Base-by-base conservation (phyloP, 768 basidiomycete genomes). In the Royoungia palumana region DNA sequence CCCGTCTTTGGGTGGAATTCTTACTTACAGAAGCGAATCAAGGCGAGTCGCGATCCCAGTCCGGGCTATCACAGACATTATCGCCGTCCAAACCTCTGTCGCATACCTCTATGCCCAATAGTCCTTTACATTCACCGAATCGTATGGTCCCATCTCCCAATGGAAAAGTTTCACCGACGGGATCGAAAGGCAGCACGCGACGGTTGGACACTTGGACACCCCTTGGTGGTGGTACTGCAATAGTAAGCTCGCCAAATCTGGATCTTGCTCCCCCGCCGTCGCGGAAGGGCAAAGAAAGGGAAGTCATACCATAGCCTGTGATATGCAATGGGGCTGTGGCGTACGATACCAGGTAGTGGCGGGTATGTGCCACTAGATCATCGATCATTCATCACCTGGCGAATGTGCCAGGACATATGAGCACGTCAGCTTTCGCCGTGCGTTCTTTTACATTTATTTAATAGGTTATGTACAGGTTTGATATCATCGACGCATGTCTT, bases 1-100 rank as follows among this genome's bases (percentile, higher is more conserved):
- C 92, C 34, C 89, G 94, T 40, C 79, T 97, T 11, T 99, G 94
- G 86, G 95, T 99, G 40, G 96, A 99, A 67, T 99, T 95, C 65
- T 78, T 99, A 4, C 83, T 99, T 54, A 95, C 93, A 20, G 95
- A 99, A 72, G 86, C 94, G 0, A 35, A 71, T 72, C 56, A 82
- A 72, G 57, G 65, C 53, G 57, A 59, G 43, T 55, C 60, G 4
- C 55, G 54, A 14, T 50, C 58, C 6, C 67, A 67, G 12, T 19
- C 34, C 22, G 25, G 19, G 8, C 17, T 21, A 12, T 63, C 65
- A 14, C 53, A 53, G 27, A 36, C 8, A 11, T 12, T 12, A 5
- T 63, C 59, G 8, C 58, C 54, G 12, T 41, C 53, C 37, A 62
- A 46, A n/a, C 50, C 59, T 2, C 62, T 63, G 17, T 42, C 58